Evolutionary conservation across 2,329 filamentous ascomycete genomes (phyloP), one percentile per base, ranked within the genome.

Genomic region (Exophiala xenobiotica): DNA sequence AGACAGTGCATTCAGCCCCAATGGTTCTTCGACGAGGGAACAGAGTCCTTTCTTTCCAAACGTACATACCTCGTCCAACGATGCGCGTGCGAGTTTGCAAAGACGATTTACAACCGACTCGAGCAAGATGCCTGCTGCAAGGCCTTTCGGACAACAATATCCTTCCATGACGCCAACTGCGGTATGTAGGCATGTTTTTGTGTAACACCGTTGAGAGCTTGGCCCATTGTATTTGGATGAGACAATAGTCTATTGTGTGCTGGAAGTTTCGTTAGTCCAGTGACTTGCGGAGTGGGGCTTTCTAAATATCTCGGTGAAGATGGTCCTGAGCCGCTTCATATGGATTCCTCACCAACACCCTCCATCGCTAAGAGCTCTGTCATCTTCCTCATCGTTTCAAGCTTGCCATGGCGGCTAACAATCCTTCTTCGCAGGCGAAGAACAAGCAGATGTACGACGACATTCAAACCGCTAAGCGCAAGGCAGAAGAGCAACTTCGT

Each of bases 101-200:
- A 86, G 92, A 66, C 87, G 92, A 67, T 97, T 97, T 74, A 97
- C 92, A 58, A 93, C 91, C 51, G 95, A 96, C 74, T 85, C 88
- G 73, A 79, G 89, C 72, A 80, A 90, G 79, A 76, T 92, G 72
- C 86, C 87, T 70, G 89, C 42, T 24, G 50, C 49, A 6, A 45
- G 58, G 40, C 57, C 60, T 11, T 62, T 58, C 46, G 46, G 59
- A 51, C 64, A 63, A 50, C 65, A 53, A 59, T 63, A 52, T 49
- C 59, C 46, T 49, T 61, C 50, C 39, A 62, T 60, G 56, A 65
- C 52, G 53, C 59, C 53, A 46, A 63, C 50, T 45, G 64, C 50
- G 59, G 64, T 57, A 64, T 38, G 49, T 52, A 35, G 19, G 48
- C 45, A 49, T 43, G 8, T 29, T 35, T 38, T 24, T 55, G 43